Base-by-base conservation (phyloP, 2,329 filamentous ascomycete genomes). In the Hymenoscyphus fraxineus region DNA sequence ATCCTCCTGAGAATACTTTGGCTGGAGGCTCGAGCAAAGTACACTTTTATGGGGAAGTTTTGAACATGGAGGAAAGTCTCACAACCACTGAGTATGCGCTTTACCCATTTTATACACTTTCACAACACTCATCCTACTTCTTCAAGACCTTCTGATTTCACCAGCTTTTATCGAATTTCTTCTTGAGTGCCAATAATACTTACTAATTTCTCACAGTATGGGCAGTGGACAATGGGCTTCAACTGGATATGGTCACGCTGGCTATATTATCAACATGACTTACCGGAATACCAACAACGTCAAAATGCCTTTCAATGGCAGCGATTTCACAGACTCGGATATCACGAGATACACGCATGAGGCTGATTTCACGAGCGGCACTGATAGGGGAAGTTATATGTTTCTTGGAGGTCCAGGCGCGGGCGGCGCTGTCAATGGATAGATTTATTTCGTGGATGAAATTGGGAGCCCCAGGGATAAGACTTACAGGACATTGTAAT, bases 381-480 rank as follows among this genome's bases (percentile, higher is more conserved):
- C 58, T 9, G 54, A 15, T 47, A 64, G 40, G 64, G 65, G 65
- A 1, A 66, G 62, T 38, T 65, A 62, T 59, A 22, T 59, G 3
- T 68, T 60, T 54, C 41, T 68, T 59, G 65, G 66, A 19, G 65
- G 66, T 2, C 66, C 66, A 27, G 66, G 65, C 44, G 63, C 66
- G 16, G 66, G 66, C 55, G 66, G 65, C 7, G 57, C 64, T 57
- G 59, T 66, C 27, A 54, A 41, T 35, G 65, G 66, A 38, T 67
- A 54, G 3, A n/a, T 0, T 12, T 47, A 19, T 10, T 19, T 47
- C 19, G n/a, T 19, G 4, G n/a, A 6, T 47, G 7, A 6, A 47
- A 3, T 10, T 47, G 44, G n/a, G 9, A 44, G 9, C 41, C 6
- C 3, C 7, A 44, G 6, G 6, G 6, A 1, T 44, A n/a, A n/a